Percentiles rank a stretch among this genome's conserved stretches.
Evolutionary conservation across 495 filamentous ascomycete genomes (phyloP).

Genomic region (Neurospora sp.): DNA sequence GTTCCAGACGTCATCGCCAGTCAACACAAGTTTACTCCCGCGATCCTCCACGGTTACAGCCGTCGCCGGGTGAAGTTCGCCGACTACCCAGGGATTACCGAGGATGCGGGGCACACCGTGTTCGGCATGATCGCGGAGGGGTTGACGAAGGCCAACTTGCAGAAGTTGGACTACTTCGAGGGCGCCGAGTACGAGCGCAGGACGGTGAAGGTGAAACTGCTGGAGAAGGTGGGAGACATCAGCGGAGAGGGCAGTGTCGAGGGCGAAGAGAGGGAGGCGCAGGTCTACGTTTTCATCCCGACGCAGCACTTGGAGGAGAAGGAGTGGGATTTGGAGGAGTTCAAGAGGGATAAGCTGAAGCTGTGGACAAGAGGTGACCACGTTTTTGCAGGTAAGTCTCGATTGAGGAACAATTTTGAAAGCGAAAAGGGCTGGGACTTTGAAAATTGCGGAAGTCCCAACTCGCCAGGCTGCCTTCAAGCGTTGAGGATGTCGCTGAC

Average conservation of each 20-base stretch:
- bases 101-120: conserved; percentile 46
- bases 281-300: conserved; percentile 70
- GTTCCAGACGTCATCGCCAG: conserved; percentile 15
- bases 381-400: conserved; percentile 25
- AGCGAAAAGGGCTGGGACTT: too few relatives aligned
- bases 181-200: conserved; percentile 60
- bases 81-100: conserved; percentile 81
- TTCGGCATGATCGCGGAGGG: conserved; percentile 73
- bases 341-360: conserved; percentile 56
- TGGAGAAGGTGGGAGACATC: conserved; percentile 32
- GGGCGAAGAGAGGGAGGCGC: conserved; percentile 48
- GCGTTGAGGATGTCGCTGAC: too few relatives aligned
- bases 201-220: conserved; percentile 48
- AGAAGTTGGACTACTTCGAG: conserved; percentile 75
- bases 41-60: conserved; percentile 60
- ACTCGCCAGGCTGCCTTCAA: too few relatives aligned
- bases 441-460: too few relatives aligned
- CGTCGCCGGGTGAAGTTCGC: conserved; percentile 47
- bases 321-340: conserved; percentile 80
- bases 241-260: conserved; percentile 36
- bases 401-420: too few relatives aligned
- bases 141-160: conserved; percentile 64
- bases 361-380: conserved; percentile 37
- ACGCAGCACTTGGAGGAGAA: conserved; percentile 43
- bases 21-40: conserved; percentile 57